phyloP scores from a whole-genome alignment of 192 early-diverging fungal species.

The Backusella australiensis region DNA sequence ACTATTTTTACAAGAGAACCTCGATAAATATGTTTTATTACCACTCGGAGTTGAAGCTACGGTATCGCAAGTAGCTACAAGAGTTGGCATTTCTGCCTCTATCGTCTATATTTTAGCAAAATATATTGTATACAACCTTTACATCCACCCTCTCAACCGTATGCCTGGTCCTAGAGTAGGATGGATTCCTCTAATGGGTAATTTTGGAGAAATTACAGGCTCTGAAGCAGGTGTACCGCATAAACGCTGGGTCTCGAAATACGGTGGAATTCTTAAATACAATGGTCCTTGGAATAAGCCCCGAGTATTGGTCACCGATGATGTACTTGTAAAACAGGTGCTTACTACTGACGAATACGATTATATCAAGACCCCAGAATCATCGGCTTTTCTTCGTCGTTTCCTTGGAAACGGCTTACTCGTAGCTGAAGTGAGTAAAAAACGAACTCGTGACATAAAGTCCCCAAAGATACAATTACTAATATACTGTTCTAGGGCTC shows the following conservation, averaged over 20 bases:
- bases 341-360: constrained; percentile 44
- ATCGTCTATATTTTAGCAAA: constrained; percentile 37
- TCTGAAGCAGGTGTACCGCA: constrained; percentile 47
- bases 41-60: constrained; percentile 6
- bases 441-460: background rate
- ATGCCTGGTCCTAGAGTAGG: constrained; percentile 50
- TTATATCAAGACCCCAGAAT: constrained; percentile 39
- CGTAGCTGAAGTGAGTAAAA: constrained; percentile 40
- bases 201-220: constrained; percentile 40
- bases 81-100: background rate
- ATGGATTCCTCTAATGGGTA: constrained; percentile 43
- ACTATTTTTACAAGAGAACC: background rate
- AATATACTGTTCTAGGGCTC: constrained; percentile 30
- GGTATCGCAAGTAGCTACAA: background rate
- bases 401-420: constrained; percentile 50
- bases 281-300: constrained; percentile 40
- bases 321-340: constrained; percentile 44
- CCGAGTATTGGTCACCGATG: constrained; percentile 46
- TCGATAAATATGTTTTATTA: constrained; percentile 1
- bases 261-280: constrained; percentile 50
- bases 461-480: background rate
- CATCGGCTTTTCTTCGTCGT: constrained; percentile 25
- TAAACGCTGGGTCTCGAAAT: constrained; percentile 43
- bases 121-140: constrained; percentile 38
- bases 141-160: constrained; percentile 36